Base-by-base conservation (phyloP, 2,329 filamentous ascomycete genomes). In the Paramyrothecium roridum region DNA sequence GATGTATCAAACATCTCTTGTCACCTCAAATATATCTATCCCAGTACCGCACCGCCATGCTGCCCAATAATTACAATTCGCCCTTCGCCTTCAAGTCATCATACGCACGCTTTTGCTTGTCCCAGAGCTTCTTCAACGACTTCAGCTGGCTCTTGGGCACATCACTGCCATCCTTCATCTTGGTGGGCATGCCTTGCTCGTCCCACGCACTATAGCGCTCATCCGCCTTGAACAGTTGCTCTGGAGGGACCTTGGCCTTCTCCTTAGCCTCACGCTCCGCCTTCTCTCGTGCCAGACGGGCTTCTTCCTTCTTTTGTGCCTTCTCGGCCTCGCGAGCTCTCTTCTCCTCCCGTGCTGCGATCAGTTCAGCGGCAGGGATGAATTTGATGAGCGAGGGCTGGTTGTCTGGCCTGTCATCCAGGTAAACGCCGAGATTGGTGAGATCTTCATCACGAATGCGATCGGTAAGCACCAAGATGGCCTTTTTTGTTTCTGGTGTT, bases 71-170 rank as follows among this genome's bases (percentile, higher is more conserved):
- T 56, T 58, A 67, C 58, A 64, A 55, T 52, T 69, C 49, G 50
- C 68, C 69, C 60, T 72, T 73, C 17, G 67, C 68, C 60, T 71
- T 72, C 33, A 72, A 59, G 57, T 87, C 84, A 59, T 93, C 88
- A 70, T 93, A 87, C 56, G 83, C 71, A 80, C 93, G 96, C 80
- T 92, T 95, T 77, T 97, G 93, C 69, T 81, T 86, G 64, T 96
- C 89, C 90, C 90, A 96, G 54, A 91, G 87, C 79, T 97, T 97
- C 74, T 80, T 87, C 63, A 96, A 72, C 77, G 91, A 93, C 81
- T 97, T 97, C 52, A 76, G 67, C 67, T 86, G 83, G 57, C 82
- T 89, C 79, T 96, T 96, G 4, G 90, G 83, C 40, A 97, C 80
- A 62, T 96, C 91, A 57, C 85, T 86, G 0, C 91, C 92, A 33